Conservation (phyloP, 768 basidiomycete species). For the Phallus indusiatus region DNA sequence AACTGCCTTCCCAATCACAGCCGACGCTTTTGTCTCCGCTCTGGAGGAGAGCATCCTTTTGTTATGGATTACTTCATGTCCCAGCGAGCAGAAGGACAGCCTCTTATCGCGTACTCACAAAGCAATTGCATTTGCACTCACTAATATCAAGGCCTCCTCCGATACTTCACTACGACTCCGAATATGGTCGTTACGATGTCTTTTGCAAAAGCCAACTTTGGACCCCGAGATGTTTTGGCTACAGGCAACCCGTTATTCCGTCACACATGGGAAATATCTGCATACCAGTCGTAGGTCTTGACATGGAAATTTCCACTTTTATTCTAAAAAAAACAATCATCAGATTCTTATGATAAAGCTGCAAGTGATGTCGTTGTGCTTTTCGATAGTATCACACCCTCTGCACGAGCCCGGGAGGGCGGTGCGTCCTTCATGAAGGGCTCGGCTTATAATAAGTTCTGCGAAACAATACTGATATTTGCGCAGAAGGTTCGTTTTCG, state of each 20-base stretch:
- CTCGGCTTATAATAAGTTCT: conserved; percentile 36
- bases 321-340: background rate
- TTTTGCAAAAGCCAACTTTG: conserved; percentile 36
- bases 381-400: conserved; percentile 1
- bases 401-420: background rate
- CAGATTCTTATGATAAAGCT: background rate
- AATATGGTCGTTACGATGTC: conserved; percentile 35
- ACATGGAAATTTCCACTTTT: background rate
- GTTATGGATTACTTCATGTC: conserved; percentile 34
- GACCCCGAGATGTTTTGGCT: conserved; percentile 60
- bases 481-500: conserved; percentile 29
- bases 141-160: conserved; percentile 14
- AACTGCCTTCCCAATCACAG: background rate
- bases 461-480: conserved; percentile 32
- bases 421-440: conserved; percentile 33
- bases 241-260: conserved; percentile 25
- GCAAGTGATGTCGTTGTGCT: background rate
- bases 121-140: conserved; percentile 29
- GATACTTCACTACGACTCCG: conserved; percentile 27
- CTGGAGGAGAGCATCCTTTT: conserved; percentile 19
- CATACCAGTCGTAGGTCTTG: background rate
- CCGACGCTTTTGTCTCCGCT: background rate
- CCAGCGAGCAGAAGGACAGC: conserved; percentile 47
- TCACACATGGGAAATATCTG: conserved; percentile 1
- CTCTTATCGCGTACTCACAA: conserved; percentile 54